A percentile compares a stretch with the other conserved stretches of the same genome.
phyloP scores from a whole-genome alignment of 2,329 filamentous ascomycete species.

The Alternaria longipes region DNA sequence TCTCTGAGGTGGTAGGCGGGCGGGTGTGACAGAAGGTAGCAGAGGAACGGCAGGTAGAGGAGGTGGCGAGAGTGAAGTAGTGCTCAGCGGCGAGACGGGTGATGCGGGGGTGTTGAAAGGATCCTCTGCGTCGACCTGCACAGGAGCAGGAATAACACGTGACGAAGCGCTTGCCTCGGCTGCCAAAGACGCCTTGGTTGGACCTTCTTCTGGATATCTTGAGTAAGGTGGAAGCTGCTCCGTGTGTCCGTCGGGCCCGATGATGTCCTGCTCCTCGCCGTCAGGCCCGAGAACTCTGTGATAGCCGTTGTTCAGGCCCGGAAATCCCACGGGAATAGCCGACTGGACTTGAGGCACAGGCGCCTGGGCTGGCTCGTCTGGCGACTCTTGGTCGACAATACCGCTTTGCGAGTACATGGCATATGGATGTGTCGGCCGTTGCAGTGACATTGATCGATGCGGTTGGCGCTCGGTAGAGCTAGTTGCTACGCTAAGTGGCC shows the following conservation, averaged over 20 bases:
- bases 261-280: conserved; percentile 87
- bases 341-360: conserved; percentile 52
- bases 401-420: conserved; percentile 86
- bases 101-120: conserved; percentile 38
- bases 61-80: conserved; percentile 30
- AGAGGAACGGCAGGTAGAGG: conserved; percentile 32
- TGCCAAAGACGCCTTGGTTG: conserved; percentile 63
- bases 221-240: conserved; percentile 94
- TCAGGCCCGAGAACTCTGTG: conserved; percentile 78
- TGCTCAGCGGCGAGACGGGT: conserved; percentile 32
- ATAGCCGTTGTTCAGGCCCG: conserved; percentile 71
- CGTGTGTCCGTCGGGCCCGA: conserved; percentile 86
- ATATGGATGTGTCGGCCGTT: conserved; percentile 83
- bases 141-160: conserved; percentile 34
- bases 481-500: conserved; percentile 74
- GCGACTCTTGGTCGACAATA: conserved; percentile 56
- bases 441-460: conserved; percentile 67
- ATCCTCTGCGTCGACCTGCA: conserved; percentile 35
- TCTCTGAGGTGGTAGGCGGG: conserved; percentile 41
- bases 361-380: conserved; percentile 32
- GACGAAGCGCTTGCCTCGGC: conserved; percentile 47
- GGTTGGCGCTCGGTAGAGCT: conserved; percentile 71
- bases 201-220: conserved; percentile 81
- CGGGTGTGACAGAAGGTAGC: conserved; percentile 37
- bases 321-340: conserved; percentile 76